Percentiles rank a stretch among this genome's conserved stretches.
phyloP scores from a whole-genome alignment of 768 basidiomycete species.

The Tubosaeta brunneosetosa region DNA sequence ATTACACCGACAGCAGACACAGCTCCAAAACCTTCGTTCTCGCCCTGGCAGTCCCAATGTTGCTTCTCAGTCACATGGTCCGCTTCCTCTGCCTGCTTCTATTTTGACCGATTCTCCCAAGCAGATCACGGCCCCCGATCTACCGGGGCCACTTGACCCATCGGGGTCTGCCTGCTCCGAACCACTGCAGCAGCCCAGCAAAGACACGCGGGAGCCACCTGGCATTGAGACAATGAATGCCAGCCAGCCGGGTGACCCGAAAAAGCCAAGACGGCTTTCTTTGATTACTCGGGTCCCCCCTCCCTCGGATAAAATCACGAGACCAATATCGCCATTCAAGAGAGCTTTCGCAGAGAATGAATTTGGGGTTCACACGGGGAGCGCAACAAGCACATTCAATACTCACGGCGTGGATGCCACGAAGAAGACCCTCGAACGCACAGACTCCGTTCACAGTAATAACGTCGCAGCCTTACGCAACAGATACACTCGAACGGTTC shows the following conservation, averaged over 20 bases:
- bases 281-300: conserved; percentile 17
- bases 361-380: conserved; percentile 28
- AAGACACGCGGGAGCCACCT: background rate
- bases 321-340: conserved; percentile 21
- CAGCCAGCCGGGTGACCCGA: conserved; percentile 1
- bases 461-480: conserved; percentile 68
- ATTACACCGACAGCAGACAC: conserved; percentile 22
- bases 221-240: background rate
- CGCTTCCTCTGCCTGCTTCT: conserved; percentile 4
- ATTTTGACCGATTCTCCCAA: conserved; percentile 21
- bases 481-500: conserved; percentile 54
- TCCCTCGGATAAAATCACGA: conserved; percentile 12
- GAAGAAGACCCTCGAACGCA: conserved; percentile 41
- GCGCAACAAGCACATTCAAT: conserved; percentile 15
- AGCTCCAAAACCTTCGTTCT: conserved; percentile 20
- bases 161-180: background rate
- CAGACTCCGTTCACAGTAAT: conserved; percentile 52
- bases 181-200: background rate
- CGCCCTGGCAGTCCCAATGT: conserved; percentile 16
- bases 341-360: conserved; percentile 28
- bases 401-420: conserved; percentile 30
- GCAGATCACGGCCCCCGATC: conserved; percentile 1
- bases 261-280: conserved; percentile 19
- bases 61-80: background rate
- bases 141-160: conserved; percentile 4